Percentiles rank a stretch among this genome's conserved stretches.
phyloP scores from a whole-genome alignment of 148 eudicot species.

The Rhododendron kiyosumense region DNA sequence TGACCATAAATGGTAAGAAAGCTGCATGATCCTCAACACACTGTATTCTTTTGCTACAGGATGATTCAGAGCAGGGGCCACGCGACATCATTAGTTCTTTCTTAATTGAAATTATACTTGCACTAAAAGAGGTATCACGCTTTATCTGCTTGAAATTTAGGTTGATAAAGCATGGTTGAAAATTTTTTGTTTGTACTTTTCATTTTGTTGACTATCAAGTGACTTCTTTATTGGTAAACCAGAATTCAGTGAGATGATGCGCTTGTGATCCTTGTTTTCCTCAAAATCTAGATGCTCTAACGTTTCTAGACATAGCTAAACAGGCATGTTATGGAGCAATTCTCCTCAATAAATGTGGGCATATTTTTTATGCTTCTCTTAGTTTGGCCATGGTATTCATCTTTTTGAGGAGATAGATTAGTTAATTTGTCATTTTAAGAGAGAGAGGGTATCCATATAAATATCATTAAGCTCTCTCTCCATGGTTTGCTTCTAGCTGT shows the following conservation, averaged over 20 bases:
- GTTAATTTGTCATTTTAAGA: neutral
- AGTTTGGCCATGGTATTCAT: neutral
- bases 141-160: neutral
- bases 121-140: constrained; percentile 76
- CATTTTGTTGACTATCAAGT: neutral
- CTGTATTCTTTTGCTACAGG: constrained; percentile 34
- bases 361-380: neutral
- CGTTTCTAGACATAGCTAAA: neutral
- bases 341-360: neutral
- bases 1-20: neutral
- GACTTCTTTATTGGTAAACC: neutral
- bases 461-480: neutral
- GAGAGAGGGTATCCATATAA: neutral
- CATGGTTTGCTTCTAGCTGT: neutral
- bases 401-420: neutral
- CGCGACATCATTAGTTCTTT: constrained; percentile 53
- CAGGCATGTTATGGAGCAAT: neutral
- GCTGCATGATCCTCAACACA: neutral
- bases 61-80: constrained; percentile 48
- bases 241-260: neutral
- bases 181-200: neutral
- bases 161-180: neutral
- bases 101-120: constrained; percentile 83
- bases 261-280: neutral
- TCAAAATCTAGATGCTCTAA: neutral